Conservation (phyloP, 2,329 filamentous ascomycete genomes). For the Fragosphaeria purpurea region DNA sequence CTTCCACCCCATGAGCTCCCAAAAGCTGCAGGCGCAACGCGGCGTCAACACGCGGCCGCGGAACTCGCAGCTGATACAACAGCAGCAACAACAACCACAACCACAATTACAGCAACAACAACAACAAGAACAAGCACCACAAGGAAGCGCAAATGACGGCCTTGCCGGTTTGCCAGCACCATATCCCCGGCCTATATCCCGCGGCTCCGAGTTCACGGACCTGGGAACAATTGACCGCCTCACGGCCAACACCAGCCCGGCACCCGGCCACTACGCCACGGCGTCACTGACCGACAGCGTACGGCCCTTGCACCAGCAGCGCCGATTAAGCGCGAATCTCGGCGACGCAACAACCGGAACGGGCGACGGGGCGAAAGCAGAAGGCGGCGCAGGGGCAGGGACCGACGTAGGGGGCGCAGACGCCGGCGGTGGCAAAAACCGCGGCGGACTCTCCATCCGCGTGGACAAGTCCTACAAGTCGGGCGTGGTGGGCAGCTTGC, state of each 20-base stretch:
- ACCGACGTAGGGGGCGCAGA: background rate
- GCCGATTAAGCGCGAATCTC: constrained; percentile 16
- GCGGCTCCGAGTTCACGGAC: constrained; percentile 73
- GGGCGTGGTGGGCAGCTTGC: constrained; percentile 28
- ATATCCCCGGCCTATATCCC: constrained; percentile 55
- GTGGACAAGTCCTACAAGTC: constrained; percentile 50
- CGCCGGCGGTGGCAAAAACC: background rate
- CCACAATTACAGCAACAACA: constrained; percentile 9
- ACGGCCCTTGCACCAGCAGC: constrained; percentile 55
- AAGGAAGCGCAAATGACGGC: background rate
- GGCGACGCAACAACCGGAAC: constrained; percentile 13
- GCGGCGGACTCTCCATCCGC: constrained; percentile 40
- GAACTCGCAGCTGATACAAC: constrained; percentile 15
- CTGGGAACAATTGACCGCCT: constrained; percentile 59
- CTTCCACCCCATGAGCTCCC: constrained; percentile 93
- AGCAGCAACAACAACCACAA: constrained; percentile 6
- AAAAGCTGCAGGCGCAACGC: constrained; percentile 84
- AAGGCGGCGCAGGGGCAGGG: constrained; percentile 12
- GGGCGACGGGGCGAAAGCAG: background rate
- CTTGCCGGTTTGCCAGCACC: background rate
- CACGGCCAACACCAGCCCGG: constrained; percentile 67
- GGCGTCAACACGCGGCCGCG: constrained; percentile 38
- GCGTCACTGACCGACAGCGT: constrained; percentile 68
- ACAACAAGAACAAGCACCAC: constrained; percentile 1
- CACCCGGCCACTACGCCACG: constrained; percentile 42